phyloP scores from a whole-genome alignment of 2,329 filamentous ascomycete species.

The Dactylellina leptospora region DNA sequence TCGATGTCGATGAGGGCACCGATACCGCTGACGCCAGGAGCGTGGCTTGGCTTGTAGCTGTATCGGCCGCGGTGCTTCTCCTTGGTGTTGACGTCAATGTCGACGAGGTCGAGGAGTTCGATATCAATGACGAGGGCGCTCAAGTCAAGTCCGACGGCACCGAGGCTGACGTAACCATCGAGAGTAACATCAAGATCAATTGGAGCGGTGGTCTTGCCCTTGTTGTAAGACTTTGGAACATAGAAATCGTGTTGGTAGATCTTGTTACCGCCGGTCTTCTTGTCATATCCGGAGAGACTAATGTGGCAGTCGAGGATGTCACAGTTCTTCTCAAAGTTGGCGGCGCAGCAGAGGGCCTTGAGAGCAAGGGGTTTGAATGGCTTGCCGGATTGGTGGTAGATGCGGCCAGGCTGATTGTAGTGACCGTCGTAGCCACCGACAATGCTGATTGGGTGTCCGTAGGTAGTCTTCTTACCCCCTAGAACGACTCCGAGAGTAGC shows the following conservation, averaged over 20 bases:
- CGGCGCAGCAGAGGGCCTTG: slow-evolving; percentile 44
- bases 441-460: slow-evolving; percentile 37
- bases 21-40: slow-evolving; percentile 4
- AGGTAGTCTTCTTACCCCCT: slow-evolving; percentile 12
- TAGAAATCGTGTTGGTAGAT: slow-evolving; percentile 52
- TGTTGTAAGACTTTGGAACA: slow-evolving; percentile 33
- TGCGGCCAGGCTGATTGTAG: slow-evolving; percentile 29
- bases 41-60: slow-evolving; percentile 31
- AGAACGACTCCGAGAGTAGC: slow-evolving; percentile 19
- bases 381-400: slow-evolving; percentile 34
- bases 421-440: slow-evolving; percentile 23
- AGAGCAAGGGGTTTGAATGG: slow-evolving; percentile 38
- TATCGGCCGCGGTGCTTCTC: slow-evolving; percentile 36
- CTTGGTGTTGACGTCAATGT: slow-evolving; percentile 20
- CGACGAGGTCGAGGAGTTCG: slow-evolving; percentile 18
- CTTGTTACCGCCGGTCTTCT: slow-evolving; percentile 35
- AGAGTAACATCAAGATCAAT: slow-evolving; percentile 33
- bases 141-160: slow-evolving; percentile 4
- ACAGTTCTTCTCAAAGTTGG: slow-evolving; percentile 29
- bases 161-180: slow-evolving; percentile 32
- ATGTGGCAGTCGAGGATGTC: slow-evolving; percentile 45
- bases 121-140: slow-evolving; percentile 15
- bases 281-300: slow-evolving; percentile 41
- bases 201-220: slow-evolving; percentile 11
- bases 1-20: slow-evolving; percentile 20